phyloP scores from a whole-genome alignment of 805 yeast genomes.

The Saccharomycopsis oosterbeekiorum region DNA sequence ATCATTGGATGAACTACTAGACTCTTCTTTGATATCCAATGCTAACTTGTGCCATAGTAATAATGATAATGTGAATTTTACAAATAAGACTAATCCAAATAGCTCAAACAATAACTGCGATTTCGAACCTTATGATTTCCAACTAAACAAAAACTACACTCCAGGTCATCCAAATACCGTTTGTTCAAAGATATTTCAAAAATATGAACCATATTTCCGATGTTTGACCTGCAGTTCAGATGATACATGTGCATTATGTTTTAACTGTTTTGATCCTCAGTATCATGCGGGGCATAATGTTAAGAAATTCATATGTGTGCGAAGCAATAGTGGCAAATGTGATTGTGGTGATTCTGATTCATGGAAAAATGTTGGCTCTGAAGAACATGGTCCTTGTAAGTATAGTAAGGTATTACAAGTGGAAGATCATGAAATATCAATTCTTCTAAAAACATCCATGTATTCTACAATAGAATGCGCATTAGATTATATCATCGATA shows the following conservation, averaged over 20 bases:
- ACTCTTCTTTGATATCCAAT: slow-evolving; percentile 2
- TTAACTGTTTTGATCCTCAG: slow-evolving; percentile 56
- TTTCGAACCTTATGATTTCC: slow-evolving; percentile 8
- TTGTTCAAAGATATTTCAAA: slow-evolving; percentile 55
- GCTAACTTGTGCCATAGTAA: no score
- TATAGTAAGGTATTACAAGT: slow-evolving; percentile 25
- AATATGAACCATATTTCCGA: slow-evolving; percentile 59
- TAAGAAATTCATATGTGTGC: slow-evolving; percentile 24
- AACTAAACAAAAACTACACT: slow-evolving; percentile 7
- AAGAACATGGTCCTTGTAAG: slow-evolving; percentile 21
- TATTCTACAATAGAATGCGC: slow-evolving; percentile 34
- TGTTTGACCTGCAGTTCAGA: slow-evolving; percentile 73
- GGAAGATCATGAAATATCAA: slow-evolving; percentile 31
- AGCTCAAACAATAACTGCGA: not conserved
- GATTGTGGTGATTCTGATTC: slow-evolving; percentile 90
- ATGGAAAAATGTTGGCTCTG: slow-evolving; percentile 36
- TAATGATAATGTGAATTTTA: no score
- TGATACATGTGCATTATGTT: slow-evolving; percentile 69
- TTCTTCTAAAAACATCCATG: slow-evolving; percentile 32
- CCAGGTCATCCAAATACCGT: slow-evolving; percentile 48
- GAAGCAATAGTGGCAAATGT: slow-evolving; percentile 51
- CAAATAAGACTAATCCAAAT: not conserved
- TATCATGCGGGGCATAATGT: slow-evolving; percentile 65
- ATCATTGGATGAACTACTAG: slow-evolving; percentile 13
- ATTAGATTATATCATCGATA: slow-evolving; percentile 54